Conservation (phyloP, 2,329 filamentous ascomycete genomes). For the Bipolaris zeicola region DNA sequence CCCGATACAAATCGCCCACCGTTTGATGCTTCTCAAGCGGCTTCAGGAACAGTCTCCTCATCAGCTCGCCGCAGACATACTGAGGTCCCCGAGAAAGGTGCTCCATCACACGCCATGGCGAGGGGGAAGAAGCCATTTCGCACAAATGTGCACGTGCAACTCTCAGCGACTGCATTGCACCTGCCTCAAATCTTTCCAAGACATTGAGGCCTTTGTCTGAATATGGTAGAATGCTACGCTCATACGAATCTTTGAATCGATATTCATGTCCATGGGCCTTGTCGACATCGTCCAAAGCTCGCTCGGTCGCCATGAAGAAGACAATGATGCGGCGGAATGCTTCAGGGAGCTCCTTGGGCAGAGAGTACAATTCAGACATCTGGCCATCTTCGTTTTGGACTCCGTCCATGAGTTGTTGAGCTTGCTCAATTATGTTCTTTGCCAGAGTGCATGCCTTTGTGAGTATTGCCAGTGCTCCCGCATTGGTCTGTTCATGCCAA, state of each 20-base stretch:
- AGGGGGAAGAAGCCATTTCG: conserved; percentile 27
- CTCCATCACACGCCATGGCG: conserved; percentile 15
- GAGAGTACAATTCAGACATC: conserved; percentile 33
- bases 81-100: conserved; percentile 35
- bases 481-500: conserved; percentile 28
- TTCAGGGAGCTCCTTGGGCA: conserved; percentile 30
- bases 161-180: conserved; percentile 17
- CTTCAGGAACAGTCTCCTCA: conserved; percentile 37
- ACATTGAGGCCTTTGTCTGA: conserved; percentile 20
- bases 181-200: conserved; percentile 26
- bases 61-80: conserved; percentile 40
- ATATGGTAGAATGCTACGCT: conserved; percentile 8
- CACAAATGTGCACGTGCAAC: conserved; percentile 33
- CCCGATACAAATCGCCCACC: conserved; percentile 38
- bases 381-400: conserved; percentile 33
- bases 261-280: conserved; percentile 4
- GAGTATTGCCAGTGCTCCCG: conserved; percentile 21
- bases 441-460: conserved; percentile 18
- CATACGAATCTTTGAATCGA: background rate
- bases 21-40: conserved; percentile 36
- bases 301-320: conserved; percentile 36
- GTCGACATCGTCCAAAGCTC: conserved; percentile 28
- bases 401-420: conserved; percentile 32
- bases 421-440: conserved; percentile 16
- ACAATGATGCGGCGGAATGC: conserved; percentile 30